Base-by-base conservation (phyloP, 352 stramenopile genomes). In the Aphanomyces astaci region DNA sequence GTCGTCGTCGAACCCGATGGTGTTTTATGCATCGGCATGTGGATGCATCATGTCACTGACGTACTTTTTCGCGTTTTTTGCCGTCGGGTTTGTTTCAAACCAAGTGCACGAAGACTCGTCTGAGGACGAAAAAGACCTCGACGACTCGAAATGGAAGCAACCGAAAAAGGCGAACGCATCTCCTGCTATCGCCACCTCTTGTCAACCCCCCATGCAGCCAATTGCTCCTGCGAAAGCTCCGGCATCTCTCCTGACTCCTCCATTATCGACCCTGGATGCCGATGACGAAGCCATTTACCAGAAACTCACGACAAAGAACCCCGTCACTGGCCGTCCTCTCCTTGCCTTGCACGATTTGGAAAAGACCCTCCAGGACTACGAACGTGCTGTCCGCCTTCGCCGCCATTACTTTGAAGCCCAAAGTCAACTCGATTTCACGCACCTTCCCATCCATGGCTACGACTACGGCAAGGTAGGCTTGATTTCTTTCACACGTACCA, bases 311-410 rank as follows among this genome's bases (percentile, higher is more conserved):
- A 60, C 48, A 1, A 65, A 53, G 40, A 39, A 65, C 17, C 32
- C 56, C 24, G 13, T 24, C 32, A 65, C 56, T 13, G 56, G 56
- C n/a, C 56, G 56, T n/a, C 56, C 56, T 46, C 56, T 46, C 56
- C 39, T 69, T 28, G 49, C 62, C 3, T 30, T 69, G 19, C 88
- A 97, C 76, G 79, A 91, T 74, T 75, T 97, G 32, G 90, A 97
- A 79, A 92, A 89, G 64, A 71, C 82, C 32, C 75, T 97, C 11
- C 73, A 69, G 25, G 84, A 96, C 80, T 72, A 81, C 52, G 75
- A 82, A 39, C 77, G 88, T 31, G 90, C 89, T 13, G 87, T 96
- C 0, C 56, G 71, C 19, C 79, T 96, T 2, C 86, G 90, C 46
- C 76, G 89, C 27, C 65, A 71, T 27, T 69, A 71, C 11, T 76